Percentiles rank a stretch among this genome's conserved stretches.
Conservation (phyloP, 345 rosid genomes). For the Syzygium aromaticum region DNA sequence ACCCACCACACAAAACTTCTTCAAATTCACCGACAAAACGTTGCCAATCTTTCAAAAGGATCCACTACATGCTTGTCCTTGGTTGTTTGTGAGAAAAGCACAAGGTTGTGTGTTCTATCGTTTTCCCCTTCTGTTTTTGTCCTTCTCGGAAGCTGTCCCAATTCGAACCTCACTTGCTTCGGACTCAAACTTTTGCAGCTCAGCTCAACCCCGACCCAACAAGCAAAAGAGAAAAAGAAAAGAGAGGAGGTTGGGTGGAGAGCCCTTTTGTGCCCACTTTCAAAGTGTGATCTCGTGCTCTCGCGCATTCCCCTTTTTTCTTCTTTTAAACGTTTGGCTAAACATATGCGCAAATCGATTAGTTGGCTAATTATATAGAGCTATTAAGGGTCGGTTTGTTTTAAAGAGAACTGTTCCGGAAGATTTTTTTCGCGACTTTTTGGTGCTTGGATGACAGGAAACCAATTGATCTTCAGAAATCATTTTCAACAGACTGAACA, state of each 20-base stretch:
- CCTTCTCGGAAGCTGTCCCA: conserved; percentile 7
- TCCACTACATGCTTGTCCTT: background rate
- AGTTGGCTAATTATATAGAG: background rate
- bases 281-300: background rate
- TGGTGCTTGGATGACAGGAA: background rate
- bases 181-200: conserved; percentile 4
- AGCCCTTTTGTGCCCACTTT: background rate
- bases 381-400: background rate
- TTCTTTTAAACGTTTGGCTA: background rate
- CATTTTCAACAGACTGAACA: background rate
- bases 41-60: background rate
- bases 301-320: background rate
- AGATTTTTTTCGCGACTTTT: background rate
- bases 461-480: background rate
- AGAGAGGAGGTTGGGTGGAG: background rate
- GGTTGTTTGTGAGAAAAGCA: background rate
- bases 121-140: background rate
- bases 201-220: background rate
- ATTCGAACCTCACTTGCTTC: conserved; percentile 14
- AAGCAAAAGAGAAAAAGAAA: background rate
- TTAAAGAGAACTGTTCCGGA: background rate
- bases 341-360: background rate
- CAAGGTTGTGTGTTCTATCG: background rate
- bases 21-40: background rate
- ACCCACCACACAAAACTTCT: background rate